These are phyloP conservation scores for Trametes punicea DNA, from an alignment of 768 basidiomycete genomes.

Conservation along the genomic window DNA sequence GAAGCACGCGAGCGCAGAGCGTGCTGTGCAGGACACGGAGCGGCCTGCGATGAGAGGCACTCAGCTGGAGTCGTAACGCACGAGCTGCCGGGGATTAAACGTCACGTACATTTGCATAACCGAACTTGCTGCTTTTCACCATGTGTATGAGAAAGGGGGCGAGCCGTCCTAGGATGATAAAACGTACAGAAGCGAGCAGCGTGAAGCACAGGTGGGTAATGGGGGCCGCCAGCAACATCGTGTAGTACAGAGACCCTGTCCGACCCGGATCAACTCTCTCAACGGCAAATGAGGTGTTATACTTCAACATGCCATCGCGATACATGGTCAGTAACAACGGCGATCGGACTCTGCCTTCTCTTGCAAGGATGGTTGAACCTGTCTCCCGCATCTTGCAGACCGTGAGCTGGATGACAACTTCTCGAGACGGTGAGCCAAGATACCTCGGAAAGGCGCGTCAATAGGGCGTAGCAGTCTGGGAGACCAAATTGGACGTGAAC, in stretches of 20 bases:
- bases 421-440: no score
- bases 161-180: not conserved
- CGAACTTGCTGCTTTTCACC: not conserved
- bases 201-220: constrained; percentile 6
- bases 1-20: constrained; percentile 1
- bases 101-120: not conserved
- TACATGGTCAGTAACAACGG: constrained; percentile 6
- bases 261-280: not conserved
- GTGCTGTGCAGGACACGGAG: constrained; percentile 1
- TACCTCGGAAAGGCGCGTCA: not conserved
- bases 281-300: no score
- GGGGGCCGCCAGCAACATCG: not conserved
- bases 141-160: not conserved
- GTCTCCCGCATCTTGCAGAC: constrained; percentile 1
- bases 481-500: not conserved
- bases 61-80: not conserved
- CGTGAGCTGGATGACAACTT: not conserved
- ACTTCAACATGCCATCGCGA: constrained; percentile 7
- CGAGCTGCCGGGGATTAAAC: not conserved
- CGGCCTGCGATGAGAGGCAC: not conserved
- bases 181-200: not conserved
- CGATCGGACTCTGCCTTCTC: not conserved
- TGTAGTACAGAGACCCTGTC: constrained; percentile 7
- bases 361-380: not conserved
- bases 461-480: not conserved